Conservation (phyloP, 75 land plant species). For the Sequoiadendron giganteum region DNA sequence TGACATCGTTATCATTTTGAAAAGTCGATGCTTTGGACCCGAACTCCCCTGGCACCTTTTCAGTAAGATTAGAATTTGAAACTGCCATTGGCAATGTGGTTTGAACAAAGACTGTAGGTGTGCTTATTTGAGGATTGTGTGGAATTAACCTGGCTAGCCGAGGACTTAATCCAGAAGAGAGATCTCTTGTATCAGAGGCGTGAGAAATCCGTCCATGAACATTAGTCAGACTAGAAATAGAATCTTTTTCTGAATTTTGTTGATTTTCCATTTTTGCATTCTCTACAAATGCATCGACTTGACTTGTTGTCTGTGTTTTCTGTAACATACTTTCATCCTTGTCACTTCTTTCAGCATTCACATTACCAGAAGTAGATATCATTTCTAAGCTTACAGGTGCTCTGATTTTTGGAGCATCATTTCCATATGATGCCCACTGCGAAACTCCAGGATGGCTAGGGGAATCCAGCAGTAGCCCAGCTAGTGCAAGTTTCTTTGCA, state of each 20-base stretch:
- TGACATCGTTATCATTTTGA: background rate
- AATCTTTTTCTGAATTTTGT: constrained; percentile 6
- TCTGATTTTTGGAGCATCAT: constrained; percentile 1
- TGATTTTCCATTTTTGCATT: constrained; percentile 1
- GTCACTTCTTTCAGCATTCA: background rate
- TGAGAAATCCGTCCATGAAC: background rate
- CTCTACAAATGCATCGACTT: background rate
- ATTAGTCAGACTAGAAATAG: background rate
- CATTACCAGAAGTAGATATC: background rate
- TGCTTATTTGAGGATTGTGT: constrained; percentile 1
- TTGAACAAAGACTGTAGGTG: background rate
- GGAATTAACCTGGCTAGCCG: background rate
- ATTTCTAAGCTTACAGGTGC: constrained; percentile 5
- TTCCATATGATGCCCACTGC: constrained; percentile 18
- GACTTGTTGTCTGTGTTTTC: constrained; percentile 1
- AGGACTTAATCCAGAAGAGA: background rate
- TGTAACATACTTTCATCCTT: constrained; percentile 6
- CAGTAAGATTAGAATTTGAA: background rate
- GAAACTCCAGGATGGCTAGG: constrained; percentile 24
- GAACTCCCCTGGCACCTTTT: background rate
- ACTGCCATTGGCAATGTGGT: background rate
- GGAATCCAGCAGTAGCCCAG: constrained; percentile 26
- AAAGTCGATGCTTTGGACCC: background rate
- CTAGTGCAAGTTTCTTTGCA: constrained; percentile 29
- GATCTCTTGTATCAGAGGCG: background rate